phyloP scores from a whole-genome alignment of 306 rosid species.

The Ochetophila trinervis region DNA sequence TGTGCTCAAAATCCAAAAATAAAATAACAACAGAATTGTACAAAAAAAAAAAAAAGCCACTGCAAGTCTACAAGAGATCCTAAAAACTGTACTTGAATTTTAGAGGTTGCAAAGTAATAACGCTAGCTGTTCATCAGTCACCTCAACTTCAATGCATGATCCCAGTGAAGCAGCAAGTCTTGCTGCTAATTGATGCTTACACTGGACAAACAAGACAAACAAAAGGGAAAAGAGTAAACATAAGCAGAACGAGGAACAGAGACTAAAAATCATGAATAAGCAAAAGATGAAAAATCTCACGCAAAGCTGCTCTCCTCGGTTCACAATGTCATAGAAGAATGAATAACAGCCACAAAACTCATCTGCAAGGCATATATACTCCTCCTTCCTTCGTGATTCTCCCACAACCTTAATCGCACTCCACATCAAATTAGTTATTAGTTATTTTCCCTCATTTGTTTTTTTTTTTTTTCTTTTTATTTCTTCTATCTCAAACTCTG shows the following conservation, averaged over 20 bases:
- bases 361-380: conserved; percentile 71
- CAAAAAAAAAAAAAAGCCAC: too few relatives aligned
- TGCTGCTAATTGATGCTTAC: conserved; percentile 89
- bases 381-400: conserved; percentile 83
- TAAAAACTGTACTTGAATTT: not conserved
- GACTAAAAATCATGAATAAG: conserved; percentile 8
- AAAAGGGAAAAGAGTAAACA: too few relatives aligned
- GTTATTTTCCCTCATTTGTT: too few relatives aligned
- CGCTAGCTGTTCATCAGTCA: conserved; percentile 76
- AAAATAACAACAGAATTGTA: too few relatives aligned
- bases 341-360: conserved; percentile 78
- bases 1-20: too few relatives aligned
- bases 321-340: conserved; percentile 83
- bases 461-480: too few relatives aligned
- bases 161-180: conserved; percentile 79
- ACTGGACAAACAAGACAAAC: conserved; percentile 32
- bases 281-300: conserved; percentile 39
- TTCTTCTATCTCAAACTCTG: too few relatives aligned
- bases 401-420: conserved; percentile 53
- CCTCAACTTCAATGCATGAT: conserved; percentile 59
- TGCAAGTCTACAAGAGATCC: too few relatives aligned
- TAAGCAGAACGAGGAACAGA: too few relatives aligned
- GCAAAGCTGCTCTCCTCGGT: conserved; percentile 86
- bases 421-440: too few relatives aligned
- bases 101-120: conserved; percentile 56